Conservation (phyloP, 352 stramenopile genomes). For the Phytophthora constricta region DNA sequence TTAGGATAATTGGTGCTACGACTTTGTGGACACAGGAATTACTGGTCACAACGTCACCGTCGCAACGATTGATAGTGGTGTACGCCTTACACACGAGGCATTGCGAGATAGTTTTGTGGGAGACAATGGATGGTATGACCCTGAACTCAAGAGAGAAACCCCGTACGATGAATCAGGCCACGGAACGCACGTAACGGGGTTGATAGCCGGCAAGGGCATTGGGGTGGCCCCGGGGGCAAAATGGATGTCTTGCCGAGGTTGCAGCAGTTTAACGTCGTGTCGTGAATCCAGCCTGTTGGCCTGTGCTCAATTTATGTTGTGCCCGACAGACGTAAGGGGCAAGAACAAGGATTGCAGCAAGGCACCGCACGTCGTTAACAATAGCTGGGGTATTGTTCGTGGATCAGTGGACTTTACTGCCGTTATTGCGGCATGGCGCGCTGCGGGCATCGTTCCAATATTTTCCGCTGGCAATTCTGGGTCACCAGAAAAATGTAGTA, state of each 20-base stretch:
- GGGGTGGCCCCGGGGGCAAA: conserved; percentile 35
- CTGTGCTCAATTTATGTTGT: conserved; percentile 63
- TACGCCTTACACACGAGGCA: conserved; percentile 40
- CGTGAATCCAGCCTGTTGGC: conserved; percentile 44
- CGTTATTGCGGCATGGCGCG: conserved; percentile 46
- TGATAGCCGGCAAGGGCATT: conserved; percentile 33
- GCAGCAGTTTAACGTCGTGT: conserved; percentile 24
- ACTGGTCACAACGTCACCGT: conserved; percentile 38
- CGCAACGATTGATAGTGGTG: conserved; percentile 52
- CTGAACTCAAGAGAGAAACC: conserved; percentile 25
- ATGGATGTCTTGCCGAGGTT: conserved; percentile 40
- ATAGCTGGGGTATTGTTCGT: conserved; percentile 46
- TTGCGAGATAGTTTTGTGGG: conserved; percentile 28
- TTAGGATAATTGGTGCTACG: conserved; percentile 45
- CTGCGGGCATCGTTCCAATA: conserved; percentile 51
- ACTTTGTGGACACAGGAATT: conserved; percentile 40
- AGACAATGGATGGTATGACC: conserved; percentile 47
- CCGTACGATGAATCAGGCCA: conserved; percentile 38
- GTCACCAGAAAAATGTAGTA: conserved; percentile 29
- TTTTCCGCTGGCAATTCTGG: conserved; percentile 52
- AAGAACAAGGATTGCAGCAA: conserved; percentile 48
- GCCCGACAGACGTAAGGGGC: conserved; percentile 48
- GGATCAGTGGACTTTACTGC: conserved; percentile 34
- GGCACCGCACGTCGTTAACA: conserved; percentile 56
- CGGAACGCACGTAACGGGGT: conserved; percentile 36